A percentile compares a stretch with the other conserved stretches of the same genome.
phyloP scores from a whole-genome alignment of 2,329 filamentous ascomycete genomes.

The Daldinia sp. region DNA sequence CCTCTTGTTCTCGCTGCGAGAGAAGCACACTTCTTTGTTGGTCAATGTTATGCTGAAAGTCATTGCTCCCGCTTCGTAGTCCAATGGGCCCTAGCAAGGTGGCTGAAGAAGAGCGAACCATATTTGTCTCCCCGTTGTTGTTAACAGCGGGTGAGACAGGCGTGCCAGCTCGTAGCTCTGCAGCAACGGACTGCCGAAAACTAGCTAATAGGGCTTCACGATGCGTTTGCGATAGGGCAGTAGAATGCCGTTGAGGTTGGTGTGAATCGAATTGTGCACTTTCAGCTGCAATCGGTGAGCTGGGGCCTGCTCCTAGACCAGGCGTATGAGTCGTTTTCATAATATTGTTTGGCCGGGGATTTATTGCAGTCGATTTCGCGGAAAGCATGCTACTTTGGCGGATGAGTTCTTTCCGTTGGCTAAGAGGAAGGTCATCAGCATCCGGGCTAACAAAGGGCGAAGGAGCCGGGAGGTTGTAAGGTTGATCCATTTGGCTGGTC shows the following conservation, averaged over 20 bases:
- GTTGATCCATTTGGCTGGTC: constrained; percentile 54
- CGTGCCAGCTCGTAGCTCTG: constrained; percentile 62
- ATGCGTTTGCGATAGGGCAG: constrained; percentile 52
- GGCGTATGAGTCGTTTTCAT: constrained; percentile 24
- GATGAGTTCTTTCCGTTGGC: constrained; percentile 70
- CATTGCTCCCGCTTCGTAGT: constrained; percentile 49
- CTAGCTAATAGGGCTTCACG: constrained; percentile 69
- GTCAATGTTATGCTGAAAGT: constrained; percentile 60
- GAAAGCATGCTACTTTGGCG: constrained; percentile 58
- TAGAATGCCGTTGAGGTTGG: constrained; percentile 60
- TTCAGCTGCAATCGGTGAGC: constrained; percentile 46
- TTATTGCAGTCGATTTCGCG: constrained; percentile 21
- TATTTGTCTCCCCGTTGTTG: constrained; percentile 51
- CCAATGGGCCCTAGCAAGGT: constrained; percentile 31
- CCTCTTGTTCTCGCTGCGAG: constrained; percentile 69
- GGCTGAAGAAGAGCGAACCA: constrained; percentile 45
- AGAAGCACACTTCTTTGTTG: constrained; percentile 64
- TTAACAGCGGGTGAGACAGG: constrained; percentile 44
- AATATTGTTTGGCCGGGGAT: constrained; percentile 24
- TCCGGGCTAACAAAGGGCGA: constrained; percentile 50
- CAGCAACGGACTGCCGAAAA: constrained; percentile 72
- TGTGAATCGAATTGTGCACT: constrained; percentile 60
- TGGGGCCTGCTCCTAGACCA: constrained; percentile 21
- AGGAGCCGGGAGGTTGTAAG: constrained; percentile 50
- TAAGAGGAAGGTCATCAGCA: constrained; percentile 75